These are phyloP conservation scores for Dryas drummondii DNA, from an alignment of 306 rosid genomes.

Conservation along the genomic window DNA sequence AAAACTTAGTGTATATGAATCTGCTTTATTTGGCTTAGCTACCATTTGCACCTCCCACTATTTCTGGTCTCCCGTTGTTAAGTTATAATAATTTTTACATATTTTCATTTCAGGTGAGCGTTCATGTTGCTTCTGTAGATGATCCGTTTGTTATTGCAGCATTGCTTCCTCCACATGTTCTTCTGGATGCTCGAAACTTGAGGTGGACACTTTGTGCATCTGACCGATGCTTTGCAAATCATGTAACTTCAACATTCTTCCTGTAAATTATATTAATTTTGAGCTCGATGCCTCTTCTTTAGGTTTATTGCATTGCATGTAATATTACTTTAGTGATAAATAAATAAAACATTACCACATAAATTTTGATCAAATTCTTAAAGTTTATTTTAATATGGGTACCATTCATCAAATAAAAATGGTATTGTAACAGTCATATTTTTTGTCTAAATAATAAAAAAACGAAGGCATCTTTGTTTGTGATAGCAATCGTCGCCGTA, in stretches of 20 bases:
- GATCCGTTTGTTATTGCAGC: conserved; percentile 86
- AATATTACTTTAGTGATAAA: no score
- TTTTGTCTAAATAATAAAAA: no score
- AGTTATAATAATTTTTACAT: background rate
- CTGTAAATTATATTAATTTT: no score
- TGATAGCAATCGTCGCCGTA: no score
- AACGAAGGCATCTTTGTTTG: no score
- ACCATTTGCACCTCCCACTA: background rate
- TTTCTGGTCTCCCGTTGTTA: background rate
- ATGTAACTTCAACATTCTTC: conserved; percentile 78
- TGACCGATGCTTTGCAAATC: conserved; percentile 77
- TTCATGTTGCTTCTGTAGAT: conserved; percentile 92
- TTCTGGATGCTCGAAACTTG: conserved; percentile 77
- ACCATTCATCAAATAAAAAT: no score
- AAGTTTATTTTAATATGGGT: no score
- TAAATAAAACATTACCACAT: no score
- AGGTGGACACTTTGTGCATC: conserved; percentile 97
- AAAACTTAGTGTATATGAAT: background rate
- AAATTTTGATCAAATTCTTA: no score
- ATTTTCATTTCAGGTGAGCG: conserved; percentile 67
- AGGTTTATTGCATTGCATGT: no score
- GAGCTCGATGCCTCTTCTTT: no score
- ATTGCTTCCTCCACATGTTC: conserved; percentile 71
- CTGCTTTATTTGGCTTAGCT: background rate
- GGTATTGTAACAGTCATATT: no score